phyloP scores from a whole-genome alignment of 805 yeast species.

The Zygotorulaspora chibaensis region DNA sequence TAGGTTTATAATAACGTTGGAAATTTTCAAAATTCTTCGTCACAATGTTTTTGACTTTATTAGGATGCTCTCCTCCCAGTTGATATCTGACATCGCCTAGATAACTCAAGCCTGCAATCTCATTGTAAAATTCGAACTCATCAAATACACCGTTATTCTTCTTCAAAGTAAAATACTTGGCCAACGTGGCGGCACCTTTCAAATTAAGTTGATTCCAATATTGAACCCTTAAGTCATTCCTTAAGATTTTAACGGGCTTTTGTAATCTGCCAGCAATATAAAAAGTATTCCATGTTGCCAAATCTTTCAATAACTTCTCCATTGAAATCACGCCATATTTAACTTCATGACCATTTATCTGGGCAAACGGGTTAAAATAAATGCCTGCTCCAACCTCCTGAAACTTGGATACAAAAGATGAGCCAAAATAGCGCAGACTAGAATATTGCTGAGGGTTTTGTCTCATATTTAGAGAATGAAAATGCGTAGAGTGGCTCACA shows the following conservation, averaged over 20 bases:
- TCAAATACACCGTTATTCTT: conserved; percentile 41
- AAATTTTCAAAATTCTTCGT: conserved; percentile 66
- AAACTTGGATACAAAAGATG: conserved; percentile 50
- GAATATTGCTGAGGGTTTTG: conserved; percentile 79
- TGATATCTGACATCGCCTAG: conserved; percentile 85
- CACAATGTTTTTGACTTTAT: conserved; percentile 83
- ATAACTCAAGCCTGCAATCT: conserved; percentile 77
- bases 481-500: conserved; percentile 66
- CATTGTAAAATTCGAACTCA: conserved; percentile 65
- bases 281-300: conserved; percentile 78
- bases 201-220: conserved; percentile 74
- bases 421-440: conserved; percentile 54
- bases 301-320: conserved; percentile 57
- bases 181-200: conserved; percentile 68
- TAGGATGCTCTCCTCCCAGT: conserved; percentile 87
- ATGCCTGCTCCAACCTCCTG: conserved; percentile 83
- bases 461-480: conserved; percentile 70
- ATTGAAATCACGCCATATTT: conserved; percentile 85
- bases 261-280: conserved; percentile 91
- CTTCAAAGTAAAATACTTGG: conserved; percentile 34
- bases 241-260: conserved; percentile 79
- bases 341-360: conserved; percentile 53
- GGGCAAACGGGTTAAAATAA: conserved; percentile 87
- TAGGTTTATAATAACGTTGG: conserved; percentile 68
- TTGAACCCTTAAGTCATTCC: conserved; percentile 58